Evolutionary conservation across 2,329 filamentous ascomycete species (phyloP).

Genomic region (Aspergillus intermedius): DNA sequence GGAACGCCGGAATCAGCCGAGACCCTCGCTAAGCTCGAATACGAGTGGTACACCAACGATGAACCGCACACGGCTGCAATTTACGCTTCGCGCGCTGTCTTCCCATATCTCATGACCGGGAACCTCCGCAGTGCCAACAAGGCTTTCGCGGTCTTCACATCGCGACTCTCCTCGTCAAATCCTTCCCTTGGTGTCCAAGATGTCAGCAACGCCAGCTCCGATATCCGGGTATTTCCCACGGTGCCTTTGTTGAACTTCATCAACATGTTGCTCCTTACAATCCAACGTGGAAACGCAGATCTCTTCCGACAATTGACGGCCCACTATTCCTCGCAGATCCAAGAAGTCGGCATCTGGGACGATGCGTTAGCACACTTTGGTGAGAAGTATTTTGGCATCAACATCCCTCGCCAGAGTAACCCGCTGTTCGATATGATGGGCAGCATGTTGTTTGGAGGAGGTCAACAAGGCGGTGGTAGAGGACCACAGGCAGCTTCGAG

Average conservation of each 20-base stretch:
- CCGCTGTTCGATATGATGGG: slow-evolving; percentile 98
- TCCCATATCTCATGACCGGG: slow-evolving; percentile 84
- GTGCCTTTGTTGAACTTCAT: slow-evolving; percentile 95
- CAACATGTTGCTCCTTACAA: slow-evolving; percentile 71
- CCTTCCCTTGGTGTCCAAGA: slow-evolving; percentile 67
- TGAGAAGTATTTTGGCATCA: slow-evolving; percentile 95
- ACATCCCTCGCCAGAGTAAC: slow-evolving; percentile 81
- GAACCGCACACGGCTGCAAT: slow-evolving; percentile 79
- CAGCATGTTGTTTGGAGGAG: slow-evolving; percentile 77
- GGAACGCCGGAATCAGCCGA: slow-evolving; percentile 85
- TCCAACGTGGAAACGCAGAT: slow-evolving; percentile 71
- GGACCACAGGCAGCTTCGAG: slow-evolving; percentile 30
- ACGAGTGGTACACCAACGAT: slow-evolving; percentile 86
- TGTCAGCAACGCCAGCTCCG: slow-evolving; percentile 66
- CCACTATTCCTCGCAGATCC: slow-evolving; percentile 74
- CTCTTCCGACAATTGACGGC: slow-evolving; percentile 73
- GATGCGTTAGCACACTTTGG: slow-evolving; percentile 79
- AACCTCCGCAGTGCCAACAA: slow-evolving; percentile 86
- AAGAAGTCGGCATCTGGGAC: slow-evolving; percentile 71
- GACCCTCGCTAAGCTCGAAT: slow-evolving; percentile 75
- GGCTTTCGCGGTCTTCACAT: slow-evolving; percentile 69
- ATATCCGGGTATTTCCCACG: slow-evolving; percentile 77
- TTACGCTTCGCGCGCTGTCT: slow-evolving; percentile 77
- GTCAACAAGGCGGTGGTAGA: slow-evolving; percentile 41
- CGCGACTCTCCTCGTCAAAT: slow-evolving; percentile 52